Percentiles rank a stretch among this genome's conserved stretches.
Evolutionary conservation across 805 yeast species (phyloP).

Genomic region (Saturnispora diversa): DNA sequence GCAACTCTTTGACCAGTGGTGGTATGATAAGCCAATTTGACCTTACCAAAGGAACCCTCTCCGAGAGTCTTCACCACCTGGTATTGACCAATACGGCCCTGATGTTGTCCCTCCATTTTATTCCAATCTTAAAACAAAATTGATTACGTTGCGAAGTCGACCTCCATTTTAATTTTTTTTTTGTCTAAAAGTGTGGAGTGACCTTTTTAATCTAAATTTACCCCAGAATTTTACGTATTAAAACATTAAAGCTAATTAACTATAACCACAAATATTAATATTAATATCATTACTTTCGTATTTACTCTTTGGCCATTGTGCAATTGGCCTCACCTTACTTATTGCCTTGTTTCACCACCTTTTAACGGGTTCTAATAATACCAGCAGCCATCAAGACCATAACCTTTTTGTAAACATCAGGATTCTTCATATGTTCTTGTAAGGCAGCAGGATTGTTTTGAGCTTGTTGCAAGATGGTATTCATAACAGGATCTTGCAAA

Average conservation of each 20-base stretch:
- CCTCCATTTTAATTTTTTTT: too few relatives aligned
- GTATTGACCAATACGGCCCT: conserved; percentile 71
- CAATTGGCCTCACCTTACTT: too few relatives aligned
- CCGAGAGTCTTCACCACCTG: conserved; percentile 90
- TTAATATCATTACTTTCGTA: too few relatives aligned
- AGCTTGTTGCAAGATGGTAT: conserved; percentile 88
- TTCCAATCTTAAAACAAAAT: too few relatives aligned
- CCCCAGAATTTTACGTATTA: too few relatives aligned
- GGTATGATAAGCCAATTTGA: conserved; percentile 81
- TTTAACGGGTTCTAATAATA: conserved; percentile 65
- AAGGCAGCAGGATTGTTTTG: conserved; percentile 92
- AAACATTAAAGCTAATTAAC: too few relatives aligned
- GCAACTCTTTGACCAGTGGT: conserved; percentile 92
- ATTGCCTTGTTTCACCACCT: background rate
- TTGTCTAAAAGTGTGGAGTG: too few relatives aligned
- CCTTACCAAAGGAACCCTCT: conserved; percentile 96
- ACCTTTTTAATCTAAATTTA: too few relatives aligned
- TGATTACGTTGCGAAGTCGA: too few relatives aligned
- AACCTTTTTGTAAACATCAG: conserved; percentile 82
- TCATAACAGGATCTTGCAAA: conserved; percentile 93
- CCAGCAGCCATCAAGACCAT: conserved; percentile 92
- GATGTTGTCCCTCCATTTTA: conserved; percentile 11
- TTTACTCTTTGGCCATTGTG: too few relatives aligned
- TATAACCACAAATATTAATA: too few relatives aligned
- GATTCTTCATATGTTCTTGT: conserved; percentile 96